Conservation (phyloP, 75 land plant species). For the Chamaecyparis obtusa region DNA sequence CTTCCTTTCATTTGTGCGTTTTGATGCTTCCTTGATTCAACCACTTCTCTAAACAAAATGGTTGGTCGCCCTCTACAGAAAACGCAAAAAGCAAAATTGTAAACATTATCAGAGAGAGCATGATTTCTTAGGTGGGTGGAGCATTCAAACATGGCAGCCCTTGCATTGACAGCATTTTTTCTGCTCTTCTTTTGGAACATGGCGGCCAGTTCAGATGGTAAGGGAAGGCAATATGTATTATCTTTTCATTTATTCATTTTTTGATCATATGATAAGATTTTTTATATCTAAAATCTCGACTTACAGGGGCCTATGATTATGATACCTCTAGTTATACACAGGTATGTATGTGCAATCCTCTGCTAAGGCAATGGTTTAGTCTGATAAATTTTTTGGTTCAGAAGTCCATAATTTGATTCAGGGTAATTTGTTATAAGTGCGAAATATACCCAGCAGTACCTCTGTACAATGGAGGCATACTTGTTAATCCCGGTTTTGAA, state of each 20-base stretch:
- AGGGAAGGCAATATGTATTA: not conserved
- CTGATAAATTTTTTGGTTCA: not conserved
- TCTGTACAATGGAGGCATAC: conserved; percentile 72
- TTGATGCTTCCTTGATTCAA: not conserved
- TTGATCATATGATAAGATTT: not conserved
- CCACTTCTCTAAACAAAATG: not conserved
- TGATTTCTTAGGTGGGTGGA: not conserved
- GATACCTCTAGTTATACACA: conserved; percentile 62
- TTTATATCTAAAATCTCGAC: conserved; percentile 17
- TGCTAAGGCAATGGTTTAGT: not conserved
- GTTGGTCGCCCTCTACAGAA: not conserved
- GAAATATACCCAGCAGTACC: conserved; percentile 45
- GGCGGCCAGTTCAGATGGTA: not conserved
- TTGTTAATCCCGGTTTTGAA: conserved; percentile 24
- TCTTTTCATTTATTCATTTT: not conserved
- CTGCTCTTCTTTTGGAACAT: not conserved
- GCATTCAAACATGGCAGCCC: not conserved
- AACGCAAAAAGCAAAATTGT: not conserved
- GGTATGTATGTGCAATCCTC: conserved; percentile 27
- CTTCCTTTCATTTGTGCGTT: not conserved
- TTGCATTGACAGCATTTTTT: not conserved
- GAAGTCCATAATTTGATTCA: not conserved
- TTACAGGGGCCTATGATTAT: conserved; percentile 49
- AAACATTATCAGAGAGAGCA: not conserved
- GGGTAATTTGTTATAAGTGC: conserved; percentile 35